Percentiles rank a stretch among this genome's conserved stretches.
These are phyloP conservation scores for Litsea cubeba DNA, from an alignment of 164 flowering plant species.

Conservation along the genomic window DNA sequence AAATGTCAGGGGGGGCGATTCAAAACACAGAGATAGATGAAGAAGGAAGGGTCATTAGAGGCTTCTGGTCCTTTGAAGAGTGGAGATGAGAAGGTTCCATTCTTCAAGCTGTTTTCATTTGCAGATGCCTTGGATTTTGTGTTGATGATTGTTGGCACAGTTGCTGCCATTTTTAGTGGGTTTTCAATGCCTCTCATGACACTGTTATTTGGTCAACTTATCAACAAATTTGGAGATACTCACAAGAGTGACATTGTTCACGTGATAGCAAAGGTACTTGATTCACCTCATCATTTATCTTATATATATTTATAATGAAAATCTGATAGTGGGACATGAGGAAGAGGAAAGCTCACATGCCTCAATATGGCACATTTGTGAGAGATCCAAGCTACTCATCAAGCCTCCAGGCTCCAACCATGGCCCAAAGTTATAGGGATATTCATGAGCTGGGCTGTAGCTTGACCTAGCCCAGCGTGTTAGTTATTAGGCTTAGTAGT, in stretches of 20 bases:
- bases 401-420: no score
- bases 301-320: no score
- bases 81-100: slow-evolving; percentile 13
- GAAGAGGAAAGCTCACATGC: no score
- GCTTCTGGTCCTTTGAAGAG: not conserved
- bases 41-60: not conserved
- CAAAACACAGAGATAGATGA: not conserved
- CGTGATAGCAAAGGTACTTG: slow-evolving; percentile 34
- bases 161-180: slow-evolving; percentile 43
- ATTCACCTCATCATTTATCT: no score
- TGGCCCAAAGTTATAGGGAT: no score
- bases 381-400: no score
- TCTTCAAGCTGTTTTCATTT: slow-evolving; percentile 26
- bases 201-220: slow-evolving; percentile 32
- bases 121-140: slow-evolving; percentile 16
- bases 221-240: slow-evolving; percentile 30
- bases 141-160: slow-evolving; percentile 30
- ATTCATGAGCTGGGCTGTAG: no score
- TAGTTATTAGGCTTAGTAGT: no score
- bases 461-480: no score
- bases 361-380: no score
- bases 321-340: no score
- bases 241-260: slow-evolving; percentile 18
- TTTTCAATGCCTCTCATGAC: slow-evolving; percentile 41
- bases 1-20: not conserved